phyloP scores from a whole-genome alignment of 306 rosid genomes.

The Cucurbita moschata region DNA sequence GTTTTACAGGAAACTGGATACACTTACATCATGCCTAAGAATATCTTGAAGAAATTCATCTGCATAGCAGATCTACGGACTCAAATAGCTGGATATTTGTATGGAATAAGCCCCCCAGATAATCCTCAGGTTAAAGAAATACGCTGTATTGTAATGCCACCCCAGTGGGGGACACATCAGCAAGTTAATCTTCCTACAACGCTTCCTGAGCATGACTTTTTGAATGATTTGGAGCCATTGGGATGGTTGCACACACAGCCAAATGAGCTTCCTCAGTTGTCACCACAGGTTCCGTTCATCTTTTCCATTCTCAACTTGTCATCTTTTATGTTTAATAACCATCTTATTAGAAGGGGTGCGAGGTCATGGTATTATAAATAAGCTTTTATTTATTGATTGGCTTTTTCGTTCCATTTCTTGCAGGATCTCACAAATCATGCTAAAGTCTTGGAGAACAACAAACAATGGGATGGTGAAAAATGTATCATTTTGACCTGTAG shows the following conservation, averaged over 20 bases:
- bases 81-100: slow-evolving; percentile 86
- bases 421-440: slow-evolving; percentile 97
- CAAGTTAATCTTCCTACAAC: slow-evolving; percentile 92
- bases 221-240: slow-evolving; percentile 90
- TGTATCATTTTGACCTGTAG: slow-evolving; percentile 92
- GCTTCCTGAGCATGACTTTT: slow-evolving; percentile 94
- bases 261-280: slow-evolving; percentile 95
- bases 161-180: slow-evolving; percentile 97
- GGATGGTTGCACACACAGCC: slow-evolving; percentile 99
- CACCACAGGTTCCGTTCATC: slow-evolving; percentile 59
- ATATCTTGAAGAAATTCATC: slow-evolving; percentile 85
- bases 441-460: slow-evolving; percentile 79
- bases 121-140: slow-evolving; percentile 98
- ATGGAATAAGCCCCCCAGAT: slow-evolving; percentile 95
- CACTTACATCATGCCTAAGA: slow-evolving; percentile 97
- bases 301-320: neutral
- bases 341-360: neutral
- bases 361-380: neutral
- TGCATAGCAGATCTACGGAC: slow-evolving; percentile 98
- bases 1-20: slow-evolving; percentile 93
- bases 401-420: slow-evolving; percentile 6
- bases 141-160: slow-evolving; percentile 92
- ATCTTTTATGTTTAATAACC: neutral
- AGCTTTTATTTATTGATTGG: neutral
- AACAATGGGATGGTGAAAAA: slow-evolving; percentile 99